Evolutionary conservation across 208 protist species (phyloP), one percentile per base, ranked within the genome.

Genomic region (Phytomonas sp.): DNA sequence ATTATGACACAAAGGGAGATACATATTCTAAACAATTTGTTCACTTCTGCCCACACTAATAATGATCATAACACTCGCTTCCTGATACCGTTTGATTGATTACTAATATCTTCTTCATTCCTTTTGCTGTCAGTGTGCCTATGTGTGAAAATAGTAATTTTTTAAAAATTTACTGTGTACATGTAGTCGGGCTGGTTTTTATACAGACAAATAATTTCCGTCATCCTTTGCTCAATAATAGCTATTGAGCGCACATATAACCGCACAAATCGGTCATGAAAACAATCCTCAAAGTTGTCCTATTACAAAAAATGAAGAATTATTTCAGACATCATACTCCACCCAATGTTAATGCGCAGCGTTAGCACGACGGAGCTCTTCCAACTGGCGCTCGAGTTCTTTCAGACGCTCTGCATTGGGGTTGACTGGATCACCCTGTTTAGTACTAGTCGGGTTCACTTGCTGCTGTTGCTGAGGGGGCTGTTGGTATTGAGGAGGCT

Each of bases 351-450:
- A 56, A 4, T 26, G 0, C 5, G 0, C 20, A 26, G 0, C 20
- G 4, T 56, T 5, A 56, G 20, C 46, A 56, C 46, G 46, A 23
- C 61, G 17, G 0, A 65, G 56, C 34, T 73, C 78, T 23, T 67
- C 79, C 30, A 91, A 62, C 72, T 85, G 46, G n/a, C 70, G 72
- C 68, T 89, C 67, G 51, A 89, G 66, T 60, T 81, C 64, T 40
- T 71, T 71, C 43, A 87, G 62, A 1, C 64, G 72, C 40, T 77
- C 62, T 9, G 33, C 59, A 37, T 79, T 74, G 9, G 4, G 43
- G 17, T 20, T 40, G 63, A 28, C 60, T 26, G 65, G 37, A 28
- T 43, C 30, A 26, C 33, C n/a, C 67, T 66, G 67, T 1, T 28
- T 73, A 67, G 26, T 62, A 62, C 32, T 75, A 66, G 28, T 67